Evolutionary conservation across 306 rosid genomes (phyloP), one percentile per base, ranked within the genome.

Genomic region (Citrullus colocynthis): DNA sequence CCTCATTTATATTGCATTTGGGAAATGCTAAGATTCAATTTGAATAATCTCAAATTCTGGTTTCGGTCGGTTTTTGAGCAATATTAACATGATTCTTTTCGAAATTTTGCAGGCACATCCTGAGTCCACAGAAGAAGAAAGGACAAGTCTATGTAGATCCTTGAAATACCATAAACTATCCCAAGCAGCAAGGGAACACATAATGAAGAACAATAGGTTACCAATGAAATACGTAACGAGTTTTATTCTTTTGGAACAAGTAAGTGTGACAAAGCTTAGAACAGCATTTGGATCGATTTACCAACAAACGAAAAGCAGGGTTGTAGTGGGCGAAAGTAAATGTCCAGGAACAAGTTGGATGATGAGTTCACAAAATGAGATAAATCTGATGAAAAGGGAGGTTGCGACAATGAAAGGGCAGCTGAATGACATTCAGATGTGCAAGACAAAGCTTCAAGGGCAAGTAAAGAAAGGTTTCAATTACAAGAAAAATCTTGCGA

Each of bases 131-230:
- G 89, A 86, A 86, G 90, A 88, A 80, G 92, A 93, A 80, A 69
- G 93, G 77, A 56, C 65, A 70, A 44, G 78, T 54, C 55, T 86
- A 39, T 87, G 98, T 71, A 83, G 83, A 57, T 78, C 79, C 18
- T 41, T 93, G 81, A 90, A 88, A 81, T 84, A 88, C 87, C 90
- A 86, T 79, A 88, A 90, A 79, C 82, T 93, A 49, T 91, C 98
- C n/a, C 83, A 83, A 78, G 93, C 88, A 81, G 94, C 89, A 12
- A 83, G 87, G 0, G 77, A 84, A 75, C 97, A 93, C 62, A 91
- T 89, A 77, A 85, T 84, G 87, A 86, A 78, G 83, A 93, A 93
- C 79, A 83, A 90, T 37, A 77, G 96, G 52, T 55, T 93, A 85
- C 96, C 93, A 0, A 9, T 83, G 82, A 86, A 85, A 75, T 67